Evolutionary conservation across 2,329 filamentous ascomycete genomes (phyloP), one percentile per base, ranked within the genome.

Genomic region (Bisporella sp.): DNA sequence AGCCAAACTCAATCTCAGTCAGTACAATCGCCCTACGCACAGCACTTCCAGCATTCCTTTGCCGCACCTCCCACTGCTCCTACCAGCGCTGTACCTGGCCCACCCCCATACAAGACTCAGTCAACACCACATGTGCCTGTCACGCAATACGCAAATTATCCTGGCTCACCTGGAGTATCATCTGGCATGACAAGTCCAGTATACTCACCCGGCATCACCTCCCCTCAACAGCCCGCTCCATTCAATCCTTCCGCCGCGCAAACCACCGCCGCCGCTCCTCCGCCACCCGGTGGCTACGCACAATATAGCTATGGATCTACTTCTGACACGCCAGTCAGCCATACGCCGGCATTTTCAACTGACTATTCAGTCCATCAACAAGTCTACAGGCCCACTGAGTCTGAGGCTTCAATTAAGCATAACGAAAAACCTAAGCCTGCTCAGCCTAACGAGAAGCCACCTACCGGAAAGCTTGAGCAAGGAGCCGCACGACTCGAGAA

Each of bases 361-460:
- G 77, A 80, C 46, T 87, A 84, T 52, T 65, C 68, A 6, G 68
- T 89, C 41, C 87, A 90, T 60, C 76, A 81, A 61, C 85, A 89
- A 65, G 68, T 81, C 13, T 90, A 89, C 62, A 69, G 80, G 49
- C 87, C 86, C 1, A 84, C 80, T 5, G 82, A 86, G 64, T 68
- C 69, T 5, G 85, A 88, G 65, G 67, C 70, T 37, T 56, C 57
- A n/a, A 47, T 54, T 11, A 71, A 75, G 32, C 50, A 54, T n/a
- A 70, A 73, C 35, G 35, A 37, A 37, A 45, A 45, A 32, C 9
- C 12, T 35, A 73, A 52, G 57, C 62, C 54, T 58, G 75, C 74
- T 62, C 21, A 21, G 21, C 21, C 21, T 21, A 21, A 21, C 21
- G 35, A n/a, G 35, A 66, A 67, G 49, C 75, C 79, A 50, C 62